phyloP scores from a whole-genome alignment of 2,329 filamentous ascomycete genomes.

The Colletotrichum cordylinicola region DNA sequence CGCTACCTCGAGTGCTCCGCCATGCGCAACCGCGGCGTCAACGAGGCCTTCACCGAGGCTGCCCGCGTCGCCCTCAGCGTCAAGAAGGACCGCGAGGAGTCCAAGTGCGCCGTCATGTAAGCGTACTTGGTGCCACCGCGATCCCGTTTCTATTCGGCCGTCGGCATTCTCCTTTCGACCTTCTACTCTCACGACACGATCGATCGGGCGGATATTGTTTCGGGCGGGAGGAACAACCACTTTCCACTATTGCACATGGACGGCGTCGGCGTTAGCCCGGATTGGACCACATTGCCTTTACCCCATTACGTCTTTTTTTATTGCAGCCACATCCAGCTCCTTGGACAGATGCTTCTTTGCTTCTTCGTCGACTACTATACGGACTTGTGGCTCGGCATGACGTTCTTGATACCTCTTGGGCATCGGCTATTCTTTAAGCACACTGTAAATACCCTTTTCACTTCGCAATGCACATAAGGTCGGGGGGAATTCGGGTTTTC shows the following conservation, averaged over 20 bases:
- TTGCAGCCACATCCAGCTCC: conserved; percentile 10
- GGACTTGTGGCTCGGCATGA: conserved; percentile 1
- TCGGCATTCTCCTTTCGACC: neutral
- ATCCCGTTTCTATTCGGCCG: neutral
- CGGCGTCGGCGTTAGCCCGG: conserved; percentile 22
- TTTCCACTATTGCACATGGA: conserved; percentile 13
- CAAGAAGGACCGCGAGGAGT: conserved; percentile 68
- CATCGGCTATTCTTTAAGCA: conserved; percentile 8
- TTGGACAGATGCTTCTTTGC: conserved; percentile 6
- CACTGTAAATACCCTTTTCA: conserved; percentile 18
- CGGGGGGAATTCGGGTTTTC: neutral
- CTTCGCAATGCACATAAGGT: conserved; percentile 9
- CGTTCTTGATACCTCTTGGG: conserved; percentile 21
- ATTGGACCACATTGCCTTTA: neutral
- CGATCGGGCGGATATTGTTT: conserved; percentile 11
- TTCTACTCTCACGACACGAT: conserved; percentile 1
- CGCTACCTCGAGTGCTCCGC: conserved; percentile 98
- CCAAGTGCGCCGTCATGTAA: conserved; percentile 68
- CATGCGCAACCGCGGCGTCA: conserved; percentile 97
- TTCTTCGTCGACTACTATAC: neutral
- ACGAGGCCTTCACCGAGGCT: conserved; percentile 98
- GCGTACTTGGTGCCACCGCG: neutral
- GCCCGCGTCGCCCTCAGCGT: conserved; percentile 88
- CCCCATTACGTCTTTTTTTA: conserved; percentile 12
- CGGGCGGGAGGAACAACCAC: neutral